Evolutionary conservation across 176 grass and related monocot genomes (phyloP).

Genomic region (Eragrostis curvula): DNA sequence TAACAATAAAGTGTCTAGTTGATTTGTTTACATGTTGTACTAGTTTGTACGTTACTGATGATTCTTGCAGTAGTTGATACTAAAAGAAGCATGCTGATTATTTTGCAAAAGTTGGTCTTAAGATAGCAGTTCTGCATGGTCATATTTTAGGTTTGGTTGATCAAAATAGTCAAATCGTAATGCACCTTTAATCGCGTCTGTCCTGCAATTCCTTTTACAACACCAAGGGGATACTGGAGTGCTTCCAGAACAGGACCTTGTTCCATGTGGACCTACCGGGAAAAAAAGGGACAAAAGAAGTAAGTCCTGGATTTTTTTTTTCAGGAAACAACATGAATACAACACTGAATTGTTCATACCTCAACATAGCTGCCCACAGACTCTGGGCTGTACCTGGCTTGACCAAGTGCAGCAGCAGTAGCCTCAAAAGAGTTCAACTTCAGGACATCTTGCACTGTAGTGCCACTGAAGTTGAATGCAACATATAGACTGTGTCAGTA

Average conservation of each 20-base stretch:
- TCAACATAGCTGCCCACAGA: constrained; percentile 90
- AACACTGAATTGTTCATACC: constrained; percentile 45
- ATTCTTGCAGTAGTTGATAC: not conserved
- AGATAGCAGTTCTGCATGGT: constrained; percentile 7
- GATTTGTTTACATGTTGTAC: constrained; percentile 5
- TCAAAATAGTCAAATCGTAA: not conserved
- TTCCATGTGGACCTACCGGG: constrained; percentile 89
- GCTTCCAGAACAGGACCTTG: constrained; percentile 97
- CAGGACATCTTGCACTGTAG: constrained; percentile 79
- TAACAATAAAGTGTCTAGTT: not conserved
- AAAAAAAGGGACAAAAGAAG: not conserved
- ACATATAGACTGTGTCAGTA: constrained; percentile 44
- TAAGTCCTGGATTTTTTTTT: constrained; percentile 6
- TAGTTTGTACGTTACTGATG: not conserved
- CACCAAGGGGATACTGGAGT: constrained; percentile 79
- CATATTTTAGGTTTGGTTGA: constrained; percentile 33
- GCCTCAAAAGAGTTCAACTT: constrained; percentile 74
- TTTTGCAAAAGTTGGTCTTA: constrained; percentile 13
- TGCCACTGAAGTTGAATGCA: constrained; percentile 59
- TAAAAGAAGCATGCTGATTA: not conserved
- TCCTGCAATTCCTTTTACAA: constrained; percentile 95
- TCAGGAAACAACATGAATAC: not conserved
- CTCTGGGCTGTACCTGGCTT: constrained; percentile 62
- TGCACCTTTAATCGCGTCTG: constrained; percentile 91
- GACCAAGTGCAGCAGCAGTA: constrained; percentile 48